Evolutionary conservation across 1,284 basidiomycete species (phyloP).

Genomic region (Pascua sp.): DNA sequence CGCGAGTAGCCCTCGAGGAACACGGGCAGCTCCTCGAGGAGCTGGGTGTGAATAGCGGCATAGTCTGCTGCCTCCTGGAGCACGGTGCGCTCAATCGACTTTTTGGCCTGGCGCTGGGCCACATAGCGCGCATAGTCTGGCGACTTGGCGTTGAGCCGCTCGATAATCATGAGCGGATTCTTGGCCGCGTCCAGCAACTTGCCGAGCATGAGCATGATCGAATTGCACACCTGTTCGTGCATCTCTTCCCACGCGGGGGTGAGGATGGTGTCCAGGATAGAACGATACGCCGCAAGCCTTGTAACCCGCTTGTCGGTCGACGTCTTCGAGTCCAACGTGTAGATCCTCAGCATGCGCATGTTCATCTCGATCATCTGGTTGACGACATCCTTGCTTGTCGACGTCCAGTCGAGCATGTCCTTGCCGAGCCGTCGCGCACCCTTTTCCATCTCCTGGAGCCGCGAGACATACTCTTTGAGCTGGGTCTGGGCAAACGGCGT

Average conservation of each 20-base stretch:
- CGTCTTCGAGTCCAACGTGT: conserved; percentile 33
- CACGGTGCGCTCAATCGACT: conserved; percentile 29
- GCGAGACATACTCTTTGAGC: conserved; percentile 30
- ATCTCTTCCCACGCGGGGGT: conserved; percentile 34
- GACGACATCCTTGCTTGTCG: conserved; percentile 35
- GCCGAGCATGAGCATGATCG: conserved; percentile 41
- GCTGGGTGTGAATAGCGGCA: conserved; percentile 48
- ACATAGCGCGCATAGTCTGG: conserved; percentile 44
- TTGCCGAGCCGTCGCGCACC: conserved; percentile 40
- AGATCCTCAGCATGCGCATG: conserved; percentile 33
- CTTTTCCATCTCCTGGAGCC: conserved; percentile 37
- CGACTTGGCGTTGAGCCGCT: conserved; percentile 35
- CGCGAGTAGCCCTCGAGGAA: conserved; percentile 45
- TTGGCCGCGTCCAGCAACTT: conserved; percentile 37
- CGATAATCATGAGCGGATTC: conserved; percentile 45
- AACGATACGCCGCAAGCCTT: conserved; percentile 40
- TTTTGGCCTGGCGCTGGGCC: conserved; percentile 25
- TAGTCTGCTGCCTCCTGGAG: conserved; percentile 44
- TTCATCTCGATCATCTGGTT: conserved; percentile 31
- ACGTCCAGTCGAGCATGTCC: conserved; percentile 41
- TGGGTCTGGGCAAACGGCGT: conserved; percentile 23
- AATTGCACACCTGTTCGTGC: conserved; percentile 36
- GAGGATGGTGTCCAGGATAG: conserved; percentile 35
- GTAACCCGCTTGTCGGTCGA: conserved; percentile 34
- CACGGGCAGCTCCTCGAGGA: conserved; percentile 47